Percentiles rank a stretch among this genome's conserved stretches.
Conservation (phyloP, 768 basidiomycete species). For the Flagelloscypha sp. region DNA sequence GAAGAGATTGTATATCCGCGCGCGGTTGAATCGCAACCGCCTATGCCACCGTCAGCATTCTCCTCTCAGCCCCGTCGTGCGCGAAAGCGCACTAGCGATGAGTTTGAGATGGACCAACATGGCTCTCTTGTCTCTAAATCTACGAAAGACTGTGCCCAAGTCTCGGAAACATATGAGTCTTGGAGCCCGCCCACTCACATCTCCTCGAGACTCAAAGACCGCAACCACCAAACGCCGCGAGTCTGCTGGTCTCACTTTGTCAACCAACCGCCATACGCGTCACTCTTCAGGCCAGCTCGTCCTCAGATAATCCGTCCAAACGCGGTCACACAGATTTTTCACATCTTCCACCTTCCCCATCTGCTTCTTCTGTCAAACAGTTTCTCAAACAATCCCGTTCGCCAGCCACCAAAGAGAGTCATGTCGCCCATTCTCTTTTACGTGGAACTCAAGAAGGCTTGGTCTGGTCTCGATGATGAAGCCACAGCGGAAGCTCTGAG, state of each 20-base stretch:
- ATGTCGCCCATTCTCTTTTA: slow-evolving; percentile 77
- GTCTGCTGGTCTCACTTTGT: slow-evolving; percentile 22
- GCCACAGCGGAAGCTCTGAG: slow-evolving; percentile 86
- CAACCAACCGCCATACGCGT: slow-evolving; percentile 43
- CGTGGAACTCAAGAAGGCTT: slow-evolving; percentile 86
- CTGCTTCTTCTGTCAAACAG: slow-evolving; percentile 82
- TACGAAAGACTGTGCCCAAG: slow-evolving; percentile 39
- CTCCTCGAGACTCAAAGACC: slow-evolving; percentile 35
- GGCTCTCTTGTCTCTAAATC: slow-evolving; percentile 50
- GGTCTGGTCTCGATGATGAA: slow-evolving; percentile 82
- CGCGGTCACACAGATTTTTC: slow-evolving; percentile 77
- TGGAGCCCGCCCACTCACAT: slow-evolving; percentile 37
- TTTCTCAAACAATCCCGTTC: slow-evolving; percentile 55
- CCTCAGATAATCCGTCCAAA: slow-evolving; percentile 46
- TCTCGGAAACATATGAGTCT: slow-evolving; percentile 68
- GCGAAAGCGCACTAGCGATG: slow-evolving; percentile 72
- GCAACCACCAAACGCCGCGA: slow-evolving; percentile 33
- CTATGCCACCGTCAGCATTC: slow-evolving; percentile 72
- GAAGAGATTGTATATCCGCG: slow-evolving; percentile 87
- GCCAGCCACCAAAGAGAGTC: slow-evolving; percentile 31
- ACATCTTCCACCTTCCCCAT: slow-evolving; percentile 84
- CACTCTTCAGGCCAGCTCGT: slow-evolving; percentile 65
- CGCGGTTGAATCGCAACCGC: too few relatives aligned
- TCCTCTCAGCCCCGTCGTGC: slow-evolving; percentile 43
- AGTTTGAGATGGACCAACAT: slow-evolving; percentile 72